Evolutionary conservation across 2,329 filamentous ascomycete genomes (phyloP).

Genomic region (Pyrenophora tritici-repentis): DNA sequence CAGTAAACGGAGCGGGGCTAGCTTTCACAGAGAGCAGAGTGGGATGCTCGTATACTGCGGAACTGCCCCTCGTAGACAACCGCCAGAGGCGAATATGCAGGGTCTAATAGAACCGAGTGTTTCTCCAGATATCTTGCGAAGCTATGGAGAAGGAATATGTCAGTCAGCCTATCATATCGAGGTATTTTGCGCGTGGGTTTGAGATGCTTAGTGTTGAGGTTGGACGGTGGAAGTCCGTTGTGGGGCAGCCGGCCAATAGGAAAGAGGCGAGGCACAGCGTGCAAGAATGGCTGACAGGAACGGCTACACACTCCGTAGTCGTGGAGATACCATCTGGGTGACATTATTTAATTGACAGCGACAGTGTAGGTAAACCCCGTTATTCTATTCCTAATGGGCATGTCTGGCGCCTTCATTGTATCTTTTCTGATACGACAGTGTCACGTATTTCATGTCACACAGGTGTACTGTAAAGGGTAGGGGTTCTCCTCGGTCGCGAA

Average conservation of each 20-base stretch:
- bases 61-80: conserved; percentile 18
- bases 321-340: no score
- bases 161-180: conserved; percentile 37
- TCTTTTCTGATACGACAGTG: no score
- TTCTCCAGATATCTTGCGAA: conserved; percentile 28
- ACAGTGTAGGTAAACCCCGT: no score
- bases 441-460: no score
- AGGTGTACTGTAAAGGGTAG: no score
- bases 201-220: conserved; percentile 43
- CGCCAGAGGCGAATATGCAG: conserved; percentile 42
- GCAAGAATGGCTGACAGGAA: conserved; percentile 35
- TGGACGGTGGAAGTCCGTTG: conserved; percentile 28
- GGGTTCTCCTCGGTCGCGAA: no score
- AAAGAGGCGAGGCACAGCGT: conserved; percentile 26
- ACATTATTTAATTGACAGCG: no score
- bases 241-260: conserved; percentile 35
- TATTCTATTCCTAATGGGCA: no score
- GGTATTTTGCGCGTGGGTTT: conserved; percentile 38
- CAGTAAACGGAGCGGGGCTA: conserved; percentile 24
- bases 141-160: conserved; percentile 11
- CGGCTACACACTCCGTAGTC: neutral
- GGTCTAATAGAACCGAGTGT: conserved; percentile 34
- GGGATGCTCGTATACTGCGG: conserved; percentile 13
- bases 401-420: no score
- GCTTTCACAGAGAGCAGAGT: conserved; percentile 22